Evolutionary conservation across 495 filamentous ascomycete species (phyloP), one percentile per base, ranked within the genome.

Genomic region (Oidiodendron maius): DNA sequence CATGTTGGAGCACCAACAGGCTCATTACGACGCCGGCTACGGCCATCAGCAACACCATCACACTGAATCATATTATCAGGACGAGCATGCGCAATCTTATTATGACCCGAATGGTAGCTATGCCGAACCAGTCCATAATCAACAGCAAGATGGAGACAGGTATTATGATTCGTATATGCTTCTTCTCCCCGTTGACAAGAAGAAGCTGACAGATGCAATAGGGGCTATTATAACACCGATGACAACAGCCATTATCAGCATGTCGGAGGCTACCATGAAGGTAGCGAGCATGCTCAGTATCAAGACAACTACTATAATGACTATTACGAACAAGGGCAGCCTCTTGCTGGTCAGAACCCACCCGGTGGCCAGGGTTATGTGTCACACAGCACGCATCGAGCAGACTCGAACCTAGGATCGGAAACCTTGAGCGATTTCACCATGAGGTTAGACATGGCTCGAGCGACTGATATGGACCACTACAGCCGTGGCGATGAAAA

Each of bases 381-480:
- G 26, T 72, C 66, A 30, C 38, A 40, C 10, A 5, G 16, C n/a
- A 71, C 77, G 52, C 83, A 82, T 41, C 78, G 84, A 39, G 82
- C 82, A 36, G 86, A 88, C 53, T 96, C 91, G 5, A 94, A 99
- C 58, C 93, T 96, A 50, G 94, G 96, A 54, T 98, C 93, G 4
- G 93, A 98, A 69, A 96, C 94, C 2, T 99, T 99, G 71, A 96
- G 91, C 63, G 93, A 99, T 66, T 99, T 99, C 71, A 99, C 93
- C 49, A 98, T 98, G 93, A 90, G 91, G 65, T 98, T 94, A 3
- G 93, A 99, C 65, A 96, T 94, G 76, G 91, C 91, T 53, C 86
- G 93, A 50, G 90, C 89, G 23, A 80, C 93, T 4, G 93, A 97
- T 53, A 96, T 97, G 93, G 94, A 99, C 65, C 97, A 99, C 68